Evolutionary conservation across 2,329 filamentous ascomycete species (phyloP), one percentile per base, ranked within the genome.

Genomic region (Pseudocercospora fuligena): DNA sequence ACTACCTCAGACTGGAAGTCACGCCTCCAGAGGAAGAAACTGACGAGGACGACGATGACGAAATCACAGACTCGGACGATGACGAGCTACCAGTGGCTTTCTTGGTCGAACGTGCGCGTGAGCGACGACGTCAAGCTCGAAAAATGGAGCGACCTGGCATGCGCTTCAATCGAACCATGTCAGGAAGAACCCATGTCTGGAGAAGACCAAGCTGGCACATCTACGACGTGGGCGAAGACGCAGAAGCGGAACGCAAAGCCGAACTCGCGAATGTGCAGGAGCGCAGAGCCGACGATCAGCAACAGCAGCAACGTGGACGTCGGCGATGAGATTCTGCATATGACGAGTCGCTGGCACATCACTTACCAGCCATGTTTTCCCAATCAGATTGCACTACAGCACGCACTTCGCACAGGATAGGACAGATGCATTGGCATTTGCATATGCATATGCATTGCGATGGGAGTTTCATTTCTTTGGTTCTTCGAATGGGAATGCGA

Each of bases 131-230:
- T n/a, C 58, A 60, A 29, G 67, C 66, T 14, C 70, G 68, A 51
- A 71, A 69, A 47, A 54, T 70, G 27, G 65, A 73, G 49, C 75
- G 75, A 12, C 75, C 75, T 5, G 75, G 75, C 25, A 64, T 77
- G 36, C 63, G 73, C 12, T 69, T 73, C 57, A 69, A 67, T 19
- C 63, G 74, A 19, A 77, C 75, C 14, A 66, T 77, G 69, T 75
- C 72, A 1, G 75, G 75, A n/a, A 75, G 74, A 60, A 33, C 66
- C 40, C 75, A 77, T 60, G 67, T 69, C 8, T 77, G 75, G 75
- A 58, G 69, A 46, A 67, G 74, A 60, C 75, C 75, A n/a, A 71
- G 73, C 58, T 69, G 65, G 60, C 65, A 74, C 23, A 67, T 77
- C 8, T 73, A 71, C 56, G 62, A 74, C 7, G 68, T 77, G 9